Evolutionary conservation across 345 rosid genomes (phyloP).

Genomic region (Hypericum androsaemum): DNA sequence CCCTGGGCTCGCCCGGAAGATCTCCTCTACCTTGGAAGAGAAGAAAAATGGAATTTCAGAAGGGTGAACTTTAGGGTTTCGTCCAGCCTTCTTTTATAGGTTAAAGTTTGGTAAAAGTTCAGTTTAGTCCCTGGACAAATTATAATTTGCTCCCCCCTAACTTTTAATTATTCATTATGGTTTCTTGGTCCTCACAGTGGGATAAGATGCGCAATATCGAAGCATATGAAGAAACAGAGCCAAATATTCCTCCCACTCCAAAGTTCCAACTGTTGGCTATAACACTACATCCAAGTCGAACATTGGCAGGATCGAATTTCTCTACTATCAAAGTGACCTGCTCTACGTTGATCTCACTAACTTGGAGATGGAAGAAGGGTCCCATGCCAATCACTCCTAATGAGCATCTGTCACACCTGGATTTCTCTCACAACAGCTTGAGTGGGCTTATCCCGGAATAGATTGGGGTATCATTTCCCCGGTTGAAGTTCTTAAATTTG

Average conservation of each 20-base stretch:
- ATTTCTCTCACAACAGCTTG: conserved; percentile 7
- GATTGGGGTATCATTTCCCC: conserved; percentile 13
- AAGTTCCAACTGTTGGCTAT: not conserved
- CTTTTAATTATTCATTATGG: too few species aligned
- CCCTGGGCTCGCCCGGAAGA: too few species aligned
- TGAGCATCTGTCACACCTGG: not conserved
- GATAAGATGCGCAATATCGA: too few species aligned
- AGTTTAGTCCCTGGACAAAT: too few species aligned
- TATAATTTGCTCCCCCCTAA: too few species aligned
- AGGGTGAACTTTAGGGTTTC: too few species aligned
- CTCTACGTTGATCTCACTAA: not conserved
- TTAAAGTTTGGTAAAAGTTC: too few species aligned
- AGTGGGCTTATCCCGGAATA: conserved; percentile 4
- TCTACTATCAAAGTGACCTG: not conserved
- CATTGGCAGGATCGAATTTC: not conserved
- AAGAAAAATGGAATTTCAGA: too few species aligned
- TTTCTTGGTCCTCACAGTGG: too few species aligned
- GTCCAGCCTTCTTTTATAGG: too few species aligned
- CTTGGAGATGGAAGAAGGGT: not conserved
- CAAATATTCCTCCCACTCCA: not conserved
- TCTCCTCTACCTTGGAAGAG: too few species aligned
- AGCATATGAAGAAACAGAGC: not conserved
- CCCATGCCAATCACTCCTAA: conserved; percentile 7
- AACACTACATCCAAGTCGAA: not conserved
- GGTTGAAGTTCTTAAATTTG: not conserved